Evolutionary conservation across 169 alveolate genomes (phyloP).

Genomic region (Cryptosporidium ryanae): DNA sequence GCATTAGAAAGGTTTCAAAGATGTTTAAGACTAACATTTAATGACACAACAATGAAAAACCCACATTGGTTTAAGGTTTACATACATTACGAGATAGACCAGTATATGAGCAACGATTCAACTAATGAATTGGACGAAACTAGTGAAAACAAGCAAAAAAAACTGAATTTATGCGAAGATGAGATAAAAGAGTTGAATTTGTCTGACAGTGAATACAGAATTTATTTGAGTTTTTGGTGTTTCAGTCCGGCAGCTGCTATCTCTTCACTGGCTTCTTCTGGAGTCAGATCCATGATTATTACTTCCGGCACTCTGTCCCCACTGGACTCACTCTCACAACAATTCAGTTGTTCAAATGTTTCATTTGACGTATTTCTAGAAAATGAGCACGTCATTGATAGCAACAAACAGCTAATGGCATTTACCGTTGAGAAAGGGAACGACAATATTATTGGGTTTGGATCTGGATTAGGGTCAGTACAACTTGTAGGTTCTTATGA

Average conservation of each 20-base stretch:
- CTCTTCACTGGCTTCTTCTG: conserved; percentile 82
- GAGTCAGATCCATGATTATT: conserved; percentile 86
- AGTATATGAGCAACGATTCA: conserved; percentile 63
- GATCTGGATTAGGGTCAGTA: conserved; percentile 76
- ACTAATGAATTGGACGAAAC: conserved; percentile 65
- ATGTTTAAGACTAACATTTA: conserved; percentile 78
- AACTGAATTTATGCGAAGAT: too few species aligned
- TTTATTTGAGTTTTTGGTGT: conserved; percentile 78
- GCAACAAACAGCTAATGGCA: conserved; percentile 86
- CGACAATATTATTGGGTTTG: too few species aligned
- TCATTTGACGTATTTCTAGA: conserved; percentile 88
- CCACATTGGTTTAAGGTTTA: conserved; percentile 79
- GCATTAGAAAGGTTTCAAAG: conserved; percentile 77
- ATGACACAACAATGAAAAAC: conserved; percentile 76
- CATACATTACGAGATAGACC: conserved; percentile 76
- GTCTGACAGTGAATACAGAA: conserved; percentile 3
- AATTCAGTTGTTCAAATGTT: conserved; percentile 86
- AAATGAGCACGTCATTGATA: conserved; percentile 91
- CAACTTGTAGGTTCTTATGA: conserved; percentile 84
- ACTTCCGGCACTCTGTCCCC: conserved; percentile 97
- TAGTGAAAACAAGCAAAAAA: neutral
- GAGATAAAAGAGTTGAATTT: too few species aligned
- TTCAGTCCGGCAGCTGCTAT: conserved; percentile 87
- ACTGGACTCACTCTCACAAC: conserved; percentile 87
- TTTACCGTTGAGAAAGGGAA: conserved; percentile 79